phyloP scores from a whole-genome alignment of 1,139 yeast genomes.

The Kazachstania sp. region DNA sequence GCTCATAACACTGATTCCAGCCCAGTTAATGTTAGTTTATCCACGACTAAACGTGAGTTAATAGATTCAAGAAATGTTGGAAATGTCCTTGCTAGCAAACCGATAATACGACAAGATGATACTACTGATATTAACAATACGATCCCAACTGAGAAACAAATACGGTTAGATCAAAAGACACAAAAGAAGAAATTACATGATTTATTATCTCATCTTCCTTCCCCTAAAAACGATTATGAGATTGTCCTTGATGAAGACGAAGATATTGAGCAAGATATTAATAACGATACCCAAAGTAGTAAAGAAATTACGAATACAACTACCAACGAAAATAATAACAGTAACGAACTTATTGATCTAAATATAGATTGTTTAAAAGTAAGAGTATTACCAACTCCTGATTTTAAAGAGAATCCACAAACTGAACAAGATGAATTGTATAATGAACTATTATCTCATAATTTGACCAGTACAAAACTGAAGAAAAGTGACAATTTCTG shows the following conservation, averaged over 20 bases:
- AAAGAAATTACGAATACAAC: slow-evolving; percentile 6
- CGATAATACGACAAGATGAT: too few species aligned
- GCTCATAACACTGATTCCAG: not conserved
- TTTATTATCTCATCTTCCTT: slow-evolving; percentile 40
- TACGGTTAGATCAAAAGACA: not conserved
- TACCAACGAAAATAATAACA: too few species aligned
- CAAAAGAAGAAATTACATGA: slow-evolving; percentile 12
- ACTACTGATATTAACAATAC: too few species aligned
- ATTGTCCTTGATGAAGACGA: slow-evolving; percentile 30
- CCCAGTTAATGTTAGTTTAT: not conserved
- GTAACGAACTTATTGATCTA: slow-evolving; percentile 7
- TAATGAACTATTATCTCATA: slow-evolving; percentile 12
- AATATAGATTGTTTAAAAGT: slow-evolving; percentile 9
- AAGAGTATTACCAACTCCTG: slow-evolving; percentile 10
- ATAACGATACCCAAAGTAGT: slow-evolving; percentile 11
- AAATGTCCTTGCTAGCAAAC: not conserved
- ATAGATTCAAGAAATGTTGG: slow-evolving; percentile 5
- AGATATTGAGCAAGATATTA: slow-evolving; percentile 22
- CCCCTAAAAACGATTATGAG: slow-evolving; percentile 53
- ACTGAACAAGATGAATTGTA: slow-evolving; percentile 13
- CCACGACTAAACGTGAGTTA: slow-evolving; percentile 1
- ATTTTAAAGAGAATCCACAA: slow-evolving; percentile 11
- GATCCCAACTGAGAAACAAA: not conserved
- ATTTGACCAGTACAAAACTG: not conserved
- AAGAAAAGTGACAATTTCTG: not conserved